Evolutionary conservation across 192 early-diverging fungal genomes (phyloP), one percentile per base, ranked within the genome.

Genomic region (Backusella liffmaniae): DNA sequence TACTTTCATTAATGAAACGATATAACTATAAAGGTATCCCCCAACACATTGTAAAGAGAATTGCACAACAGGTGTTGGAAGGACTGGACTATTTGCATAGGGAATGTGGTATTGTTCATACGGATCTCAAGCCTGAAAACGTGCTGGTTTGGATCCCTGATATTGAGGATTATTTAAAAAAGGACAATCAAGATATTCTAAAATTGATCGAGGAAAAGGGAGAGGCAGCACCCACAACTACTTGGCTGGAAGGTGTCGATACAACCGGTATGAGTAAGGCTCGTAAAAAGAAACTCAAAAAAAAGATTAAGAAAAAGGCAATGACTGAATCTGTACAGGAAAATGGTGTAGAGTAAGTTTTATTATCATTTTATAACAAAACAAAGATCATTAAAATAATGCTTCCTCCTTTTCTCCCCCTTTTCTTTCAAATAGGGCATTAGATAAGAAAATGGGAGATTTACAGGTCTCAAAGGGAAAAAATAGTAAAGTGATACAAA

Each of bases 101-200:
- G 8, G 91, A 94, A 66, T 99, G 97, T 86, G 90, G 90, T 35
- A 96, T 99, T 77, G 96, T 99, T 72, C 97, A 99, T 85, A 99
- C 97, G 0, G 97, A 99, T 81, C 79, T 99, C 53, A 99, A 99
- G 79, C 97, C 96, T 12, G 97, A 98, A 83, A 98, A 98, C 80
- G 92, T 97, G 0, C 87, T 98, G 18, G 94, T 98, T 5, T 94
- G 93, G 70, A 91, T 98, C 49, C 90, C 90, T 36, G 86, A 96
- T 76, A 93, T 96, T 3, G 93, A 94, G 41, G 85, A 29, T 2
- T 79, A 74, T 66, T 46, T 79, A 39, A 59, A 84, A 77, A 35
- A 78, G 80, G 21, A 59, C 79, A 49, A 42, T 36, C 62, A 77
- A 10, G 80, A 84, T 29, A 62, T 73, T n/a, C 41, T 70, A 37